Evolutionary conservation across 1,139 yeast species (phyloP), one percentile per base, ranked within the genome.

Genomic region (Scheffersomyces stambukii): DNA sequence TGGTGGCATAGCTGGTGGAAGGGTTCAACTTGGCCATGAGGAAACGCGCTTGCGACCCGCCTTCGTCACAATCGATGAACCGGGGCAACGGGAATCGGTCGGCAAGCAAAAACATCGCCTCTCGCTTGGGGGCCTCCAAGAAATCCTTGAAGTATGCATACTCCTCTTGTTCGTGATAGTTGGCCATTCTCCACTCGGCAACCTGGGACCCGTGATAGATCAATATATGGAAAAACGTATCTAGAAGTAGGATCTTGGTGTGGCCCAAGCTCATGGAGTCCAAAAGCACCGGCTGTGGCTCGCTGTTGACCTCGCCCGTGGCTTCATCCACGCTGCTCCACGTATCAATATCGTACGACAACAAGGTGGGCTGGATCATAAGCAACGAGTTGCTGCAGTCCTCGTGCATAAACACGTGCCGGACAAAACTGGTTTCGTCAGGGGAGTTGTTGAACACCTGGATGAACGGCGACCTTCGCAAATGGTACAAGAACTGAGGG

Each of bases 81-180:
- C 97, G 77, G 27, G 98, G 98, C 49, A 91, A 71, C 45, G 98
- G 98, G 77, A 85, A 91, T 57, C 98, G 77, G 53, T 91, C 96
- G 23, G 83, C 78, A 49, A 91, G 75, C 41, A 91, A 67, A 43
- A 82, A 86, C 9, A 95, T 91, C 21, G 96, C 97, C 60, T 91
- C 98, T 36, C 75, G 75, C 50, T 86, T 81, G 27, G 98, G 96
- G 38, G 83, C 93, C 36, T 84, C 93, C 45, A 91, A 74, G 55
- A 91, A 74, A 33, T 75, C 78, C 57, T 84, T 85, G 61, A 91
- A 86, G 48, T 86, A 85, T 19, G 79, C 89, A 54, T 86, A 91
- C 43, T 85, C 96, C 36, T 82, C 86, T 53, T 79, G 85, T 40
- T 89, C 88, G 59, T 91, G 96, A 55, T 86, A 91, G 4, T 96